These are phyloP conservation scores for Aspergillus saccharolyticus DNA, from an alignment of 495 filamentous ascomycete species.

Conservation along the genomic window DNA sequence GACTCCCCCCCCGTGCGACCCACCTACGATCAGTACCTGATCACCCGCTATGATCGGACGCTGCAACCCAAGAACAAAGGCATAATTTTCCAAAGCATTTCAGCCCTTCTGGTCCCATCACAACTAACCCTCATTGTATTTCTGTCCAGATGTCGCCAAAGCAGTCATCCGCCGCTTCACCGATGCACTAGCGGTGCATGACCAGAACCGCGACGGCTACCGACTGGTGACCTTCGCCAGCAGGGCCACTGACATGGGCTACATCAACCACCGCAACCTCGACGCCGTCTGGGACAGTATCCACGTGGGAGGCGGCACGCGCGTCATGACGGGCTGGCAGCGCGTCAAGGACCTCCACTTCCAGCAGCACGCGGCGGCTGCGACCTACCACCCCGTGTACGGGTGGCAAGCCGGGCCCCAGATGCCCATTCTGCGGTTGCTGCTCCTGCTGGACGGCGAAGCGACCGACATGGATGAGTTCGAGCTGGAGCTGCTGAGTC, in stretches of 20 bases:
- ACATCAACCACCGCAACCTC: slow-evolving; percentile 34
- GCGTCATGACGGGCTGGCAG: slow-evolving; percentile 48
- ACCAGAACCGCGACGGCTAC: slow-evolving; percentile 36
- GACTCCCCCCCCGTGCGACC: slow-evolving; percentile 39
- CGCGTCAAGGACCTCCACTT: slow-evolving; percentile 45
- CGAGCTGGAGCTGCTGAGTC: slow-evolving; percentile 41
- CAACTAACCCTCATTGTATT: background rate
- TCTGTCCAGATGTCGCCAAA: slow-evolving; percentile 34
- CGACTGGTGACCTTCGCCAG: slow-evolving; percentile 39
- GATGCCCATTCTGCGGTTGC: slow-evolving; percentile 40
- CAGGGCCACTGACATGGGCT: slow-evolving; percentile 32
- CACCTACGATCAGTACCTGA: slow-evolving; percentile 38
- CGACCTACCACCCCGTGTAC: slow-evolving; percentile 41
- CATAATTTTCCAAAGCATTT: too few relatives aligned
- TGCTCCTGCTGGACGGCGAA: slow-evolving; percentile 43
- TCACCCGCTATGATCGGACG: slow-evolving; percentile 31
- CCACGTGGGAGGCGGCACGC: slow-evolving; percentile 33
- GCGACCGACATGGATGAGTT: slow-evolving; percentile 49
- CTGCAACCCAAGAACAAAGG: slow-evolving; percentile 46
- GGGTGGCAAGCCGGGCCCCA: slow-evolving; percentile 46
- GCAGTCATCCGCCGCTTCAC: slow-evolving; percentile 41
- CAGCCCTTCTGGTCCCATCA: background rate
- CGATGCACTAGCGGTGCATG: slow-evolving; percentile 41
- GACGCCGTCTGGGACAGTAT: slow-evolving; percentile 34
- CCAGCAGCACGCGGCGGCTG: slow-evolving; percentile 42